These are phyloP conservation scores for Nicotiana undulata DNA, from an alignment of 257 asterid species.

Conservation along the genomic window DNA sequence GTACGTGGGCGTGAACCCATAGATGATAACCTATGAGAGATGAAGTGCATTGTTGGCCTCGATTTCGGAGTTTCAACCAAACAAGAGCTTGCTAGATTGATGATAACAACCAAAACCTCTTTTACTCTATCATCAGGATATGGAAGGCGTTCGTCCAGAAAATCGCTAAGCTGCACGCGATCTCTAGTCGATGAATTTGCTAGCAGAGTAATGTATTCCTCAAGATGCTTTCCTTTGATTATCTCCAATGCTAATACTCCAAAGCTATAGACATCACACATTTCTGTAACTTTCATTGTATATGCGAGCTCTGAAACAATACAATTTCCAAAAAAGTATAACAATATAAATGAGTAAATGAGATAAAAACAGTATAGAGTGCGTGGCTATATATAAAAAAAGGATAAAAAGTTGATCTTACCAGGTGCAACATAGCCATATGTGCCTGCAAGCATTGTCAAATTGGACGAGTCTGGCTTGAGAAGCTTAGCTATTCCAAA, in stretches of 20 bases:
- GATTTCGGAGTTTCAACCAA: neutral
- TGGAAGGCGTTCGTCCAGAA: neutral
- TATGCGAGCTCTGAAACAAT: constrained; percentile 4
- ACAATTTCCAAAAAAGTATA: neutral
- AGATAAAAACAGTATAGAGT: neutral
- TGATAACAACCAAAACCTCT: neutral
- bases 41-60: constrained; percentile 1
- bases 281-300: neutral
- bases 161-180: neutral
- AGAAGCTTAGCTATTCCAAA: neutral
- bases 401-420: neutral
- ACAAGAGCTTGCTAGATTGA: neutral
- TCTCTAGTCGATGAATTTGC: neutral
- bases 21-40: neutral
- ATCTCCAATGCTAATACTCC: constrained; percentile 7
- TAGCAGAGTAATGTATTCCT: neutral
- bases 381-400: neutral
- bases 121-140: neutral
- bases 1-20: neutral
- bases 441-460: neutral
- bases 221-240: constrained; percentile 1
- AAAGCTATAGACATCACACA: constrained; percentile 9
- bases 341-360: neutral
- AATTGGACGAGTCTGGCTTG: neutral
- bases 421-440: neutral